Evolutionary conservation across 306 rosid species (phyloP).

Genomic region (Malus sylvestris): DNA sequence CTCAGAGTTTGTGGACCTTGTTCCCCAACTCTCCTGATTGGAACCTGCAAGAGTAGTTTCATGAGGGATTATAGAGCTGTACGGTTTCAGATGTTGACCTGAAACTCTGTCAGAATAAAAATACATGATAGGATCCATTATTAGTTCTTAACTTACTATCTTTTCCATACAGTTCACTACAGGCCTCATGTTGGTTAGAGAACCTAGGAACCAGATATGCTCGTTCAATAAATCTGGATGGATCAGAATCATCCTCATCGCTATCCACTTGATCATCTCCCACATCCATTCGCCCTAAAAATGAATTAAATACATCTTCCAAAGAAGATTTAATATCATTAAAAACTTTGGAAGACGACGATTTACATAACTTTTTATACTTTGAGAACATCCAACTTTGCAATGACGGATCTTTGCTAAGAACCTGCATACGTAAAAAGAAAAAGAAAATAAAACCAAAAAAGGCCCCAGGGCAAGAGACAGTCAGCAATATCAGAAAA

Average conservation of each 20-base stretch:
- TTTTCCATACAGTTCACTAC: conserved; percentile 44
- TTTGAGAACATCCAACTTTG: conserved; percentile 54
- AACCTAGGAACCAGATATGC: conserved; percentile 32
- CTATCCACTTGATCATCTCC: conserved; percentile 46
- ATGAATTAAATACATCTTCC: conserved; percentile 43
- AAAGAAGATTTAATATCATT: conserved; percentile 38
- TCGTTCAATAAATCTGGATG: conserved; percentile 30
- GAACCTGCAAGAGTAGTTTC: conserved; percentile 37
- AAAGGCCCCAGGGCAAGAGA: not conserved
- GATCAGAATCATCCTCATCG: conserved; percentile 59
- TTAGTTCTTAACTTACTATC: conserved; percentile 33
- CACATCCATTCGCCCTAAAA: conserved; percentile 28
- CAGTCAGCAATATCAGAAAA: not conserved
- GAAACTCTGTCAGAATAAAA: conserved; percentile 31
- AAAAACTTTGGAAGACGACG: conserved; percentile 30
- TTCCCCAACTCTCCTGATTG: conserved; percentile 42
- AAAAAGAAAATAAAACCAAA: not conserved
- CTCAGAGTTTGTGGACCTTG: conserved; percentile 52
- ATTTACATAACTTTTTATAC: conserved; percentile 47
- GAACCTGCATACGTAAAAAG: conserved; percentile 39
- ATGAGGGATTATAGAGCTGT: conserved; percentile 32
- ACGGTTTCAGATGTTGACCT: conserved; percentile 30
- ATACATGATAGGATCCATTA: conserved; percentile 33
- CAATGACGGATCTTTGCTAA: conserved; percentile 53
- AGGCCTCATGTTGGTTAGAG: conserved; percentile 44